Percentiles rank a stretch among this genome's conserved stretches.
Evolutionary conservation across 1,284 basidiomycete species (phyloP).

Genomic region (Exsudoporus floridanus): DNA sequence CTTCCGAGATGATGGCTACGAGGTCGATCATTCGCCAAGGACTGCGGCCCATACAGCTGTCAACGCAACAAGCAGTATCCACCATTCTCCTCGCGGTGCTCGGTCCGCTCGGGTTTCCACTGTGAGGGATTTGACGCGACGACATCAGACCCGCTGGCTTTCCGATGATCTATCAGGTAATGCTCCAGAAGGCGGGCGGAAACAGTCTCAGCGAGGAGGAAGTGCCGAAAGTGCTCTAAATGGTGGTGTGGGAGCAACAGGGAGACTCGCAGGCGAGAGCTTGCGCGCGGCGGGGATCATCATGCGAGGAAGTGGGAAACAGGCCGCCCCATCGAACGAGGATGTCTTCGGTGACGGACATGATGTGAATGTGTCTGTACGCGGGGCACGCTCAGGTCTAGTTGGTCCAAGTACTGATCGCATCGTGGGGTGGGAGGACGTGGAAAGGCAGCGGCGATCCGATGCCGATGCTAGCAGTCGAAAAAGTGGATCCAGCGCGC

Average conservation of each 20-base stretch:
- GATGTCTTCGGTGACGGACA: slow-evolving; percentile 40
- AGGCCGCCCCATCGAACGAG: slow-evolving; percentile 28
- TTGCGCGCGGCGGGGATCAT: slow-evolving; percentile 67
- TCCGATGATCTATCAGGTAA: slow-evolving; percentile 40
- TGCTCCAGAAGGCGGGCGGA: slow-evolving; percentile 34
- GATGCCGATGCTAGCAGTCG: slow-evolving; percentile 20
- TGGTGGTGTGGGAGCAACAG: slow-evolving; percentile 35
- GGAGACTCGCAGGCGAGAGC: slow-evolving; percentile 67
- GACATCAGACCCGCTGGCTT: slow-evolving; percentile 54
- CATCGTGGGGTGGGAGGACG: slow-evolving; percentile 30
- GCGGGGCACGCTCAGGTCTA: slow-evolving; percentile 17
- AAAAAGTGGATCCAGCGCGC: slow-evolving; percentile 14
- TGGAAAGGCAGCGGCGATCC: slow-evolving; percentile 14
- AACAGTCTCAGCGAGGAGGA: slow-evolving; percentile 56
- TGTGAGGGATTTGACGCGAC: slow-evolving; percentile 44
- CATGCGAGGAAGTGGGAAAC: slow-evolving; percentile 33
- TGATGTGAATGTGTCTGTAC: slow-evolving; percentile 12
- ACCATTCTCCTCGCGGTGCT: slow-evolving; percentile 34
- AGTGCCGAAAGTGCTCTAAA: slow-evolving; percentile 63
- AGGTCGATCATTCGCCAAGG: slow-evolving; percentile 18
- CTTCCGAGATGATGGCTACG: slow-evolving; percentile 21
- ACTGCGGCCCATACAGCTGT: slow-evolving; percentile 23
- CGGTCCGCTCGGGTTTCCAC: slow-evolving; percentile 44
- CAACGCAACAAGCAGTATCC: slow-evolving; percentile 18
- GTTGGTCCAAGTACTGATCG: slow-evolving; percentile 10